phyloP scores from a whole-genome alignment of 257 asterid genomes.

The Lycium ferocissimum region DNA sequence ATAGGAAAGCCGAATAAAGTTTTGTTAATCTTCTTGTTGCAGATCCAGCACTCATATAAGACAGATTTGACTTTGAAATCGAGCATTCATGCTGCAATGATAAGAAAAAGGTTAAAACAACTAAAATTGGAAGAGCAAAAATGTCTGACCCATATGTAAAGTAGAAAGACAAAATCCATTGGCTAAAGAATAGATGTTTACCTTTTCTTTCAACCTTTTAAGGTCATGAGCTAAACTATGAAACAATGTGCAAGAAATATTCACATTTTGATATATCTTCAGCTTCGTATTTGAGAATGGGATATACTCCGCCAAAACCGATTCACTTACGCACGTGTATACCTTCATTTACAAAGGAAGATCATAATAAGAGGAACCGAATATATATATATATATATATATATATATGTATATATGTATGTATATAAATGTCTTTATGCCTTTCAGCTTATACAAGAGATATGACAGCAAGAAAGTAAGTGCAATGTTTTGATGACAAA shows the following conservation, averaged over 20 bases:
- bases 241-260: slow-evolving; percentile 37
- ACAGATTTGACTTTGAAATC: slow-evolving; percentile 35
- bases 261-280: slow-evolving; percentile 50
- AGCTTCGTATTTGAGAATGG: slow-evolving; percentile 64
- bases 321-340: slow-evolving; percentile 65
- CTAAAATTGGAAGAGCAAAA: slow-evolving; percentile 26
- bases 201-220: slow-evolving; percentile 50
- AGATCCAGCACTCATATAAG: slow-evolving; percentile 48
- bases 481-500: background rate
- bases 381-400: background rate
- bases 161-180: background rate
- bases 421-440: background rate
- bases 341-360: slow-evolving; percentile 58
- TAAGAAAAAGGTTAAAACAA: slow-evolving; percentile 31
- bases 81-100: slow-evolving; percentile 53
- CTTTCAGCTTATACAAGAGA: background rate
- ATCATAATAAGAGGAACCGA: slow-evolving; percentile 17
- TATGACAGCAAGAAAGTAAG: background rate
- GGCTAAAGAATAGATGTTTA: slow-evolving; percentile 33
- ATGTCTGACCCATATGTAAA: background rate
- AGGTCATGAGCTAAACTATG: slow-evolving; percentile 38
- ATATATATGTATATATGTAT: no score
- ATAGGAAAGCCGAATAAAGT: slow-evolving; percentile 46
- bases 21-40: slow-evolving; percentile 51
- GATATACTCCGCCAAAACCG: slow-evolving; percentile 51